Evolutionary conservation across 2,329 filamentous ascomycete genomes (phyloP), one percentile per base, ranked within the genome.

Genomic region (Scorias spongiosa): DNA sequence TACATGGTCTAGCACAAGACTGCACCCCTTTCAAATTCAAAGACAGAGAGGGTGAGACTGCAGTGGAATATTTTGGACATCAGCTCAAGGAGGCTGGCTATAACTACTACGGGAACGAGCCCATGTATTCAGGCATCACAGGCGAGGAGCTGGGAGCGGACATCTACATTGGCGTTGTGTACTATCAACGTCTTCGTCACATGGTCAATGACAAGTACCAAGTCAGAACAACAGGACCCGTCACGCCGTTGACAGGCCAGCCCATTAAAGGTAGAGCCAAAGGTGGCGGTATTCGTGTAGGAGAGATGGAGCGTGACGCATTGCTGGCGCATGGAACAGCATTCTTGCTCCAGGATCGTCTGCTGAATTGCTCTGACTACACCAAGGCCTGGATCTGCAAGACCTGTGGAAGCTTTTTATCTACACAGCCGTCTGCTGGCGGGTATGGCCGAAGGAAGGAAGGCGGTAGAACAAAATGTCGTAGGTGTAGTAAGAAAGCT

Each of bases 171-270:
- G 91, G 91, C 40, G 80, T 95, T 10, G 91, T 98, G 48, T 96
- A 96, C 72, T 98, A 98, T 72, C 91, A 98, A 67, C 81, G 91
- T 63, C 75, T 98, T 48, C 76, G 91, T 62, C 91, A 98, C 80
- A 98, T 98, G 91, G 91, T 98, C 45, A 96, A 95, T 75, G 91
- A 98, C 66, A 98, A 98, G 67, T 98, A 84, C 72, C 91, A 98
- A 65, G 91, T 96, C 44, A 80, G 91, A 64, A 96, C 91, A 2
- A 96, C 91, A 0, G 91, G 91, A 44, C 88, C 88, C 1, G 82
- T 95, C 38, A 91, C 91, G 44, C 77, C 81, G 18, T 78, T 91
- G 12, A 96, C 89, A 0, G 88, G 89, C 29, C 91, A 98, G 62
- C 91, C 91, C 36, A 91, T 98, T 71, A 95, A 96, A 70, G 91